These are phyloP conservation scores for Pseudogymnoascus sp. DNA, from an alignment of 2,329 filamentous ascomycete genomes.

Conservation along the genomic window DNA sequence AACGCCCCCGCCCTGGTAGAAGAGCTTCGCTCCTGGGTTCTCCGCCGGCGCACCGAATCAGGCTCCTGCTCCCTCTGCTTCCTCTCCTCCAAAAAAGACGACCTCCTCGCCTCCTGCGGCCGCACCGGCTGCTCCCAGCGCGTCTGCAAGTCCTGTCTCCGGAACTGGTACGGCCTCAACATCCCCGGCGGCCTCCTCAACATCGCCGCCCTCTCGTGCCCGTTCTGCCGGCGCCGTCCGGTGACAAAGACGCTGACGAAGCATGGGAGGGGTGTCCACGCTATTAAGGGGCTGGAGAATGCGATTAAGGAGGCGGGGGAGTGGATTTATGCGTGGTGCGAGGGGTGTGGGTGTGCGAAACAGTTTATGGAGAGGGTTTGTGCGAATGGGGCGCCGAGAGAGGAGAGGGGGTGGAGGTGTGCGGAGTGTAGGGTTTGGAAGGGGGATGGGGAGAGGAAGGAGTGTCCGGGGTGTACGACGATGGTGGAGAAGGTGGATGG, in stretches of 20 bases:
- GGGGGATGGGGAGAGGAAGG: background rate
- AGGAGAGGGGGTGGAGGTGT: background rate
- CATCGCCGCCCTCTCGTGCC: background rate
- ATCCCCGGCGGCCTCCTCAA: background rate
- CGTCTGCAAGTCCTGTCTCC: background rate
- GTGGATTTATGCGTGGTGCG: background rate
- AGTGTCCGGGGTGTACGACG: background rate
- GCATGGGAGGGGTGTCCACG: background rate
- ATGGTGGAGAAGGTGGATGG: background rate
- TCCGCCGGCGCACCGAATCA: background rate
- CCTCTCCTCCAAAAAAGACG: background rate
- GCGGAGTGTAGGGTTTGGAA: background rate
- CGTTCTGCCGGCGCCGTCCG: background rate
- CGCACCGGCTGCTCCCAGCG: background rate
- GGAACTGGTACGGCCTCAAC: background rate
- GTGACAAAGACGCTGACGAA: background rate
- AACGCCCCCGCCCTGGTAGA: background rate
- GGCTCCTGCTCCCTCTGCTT: background rate
- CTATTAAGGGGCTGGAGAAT: background rate
- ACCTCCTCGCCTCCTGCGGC: background rate
- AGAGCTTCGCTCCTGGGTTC: background rate
- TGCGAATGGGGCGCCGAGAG: background rate
- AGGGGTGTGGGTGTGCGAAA: conserved; percentile 26
- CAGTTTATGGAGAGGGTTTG: background rate
- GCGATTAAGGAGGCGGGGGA: background rate